Percentiles rank a stretch among this genome's conserved stretches.
Evolutionary conservation across 1,284 basidiomycete species (phyloP).

Genomic region (Rhodotorula sp.): DNA sequence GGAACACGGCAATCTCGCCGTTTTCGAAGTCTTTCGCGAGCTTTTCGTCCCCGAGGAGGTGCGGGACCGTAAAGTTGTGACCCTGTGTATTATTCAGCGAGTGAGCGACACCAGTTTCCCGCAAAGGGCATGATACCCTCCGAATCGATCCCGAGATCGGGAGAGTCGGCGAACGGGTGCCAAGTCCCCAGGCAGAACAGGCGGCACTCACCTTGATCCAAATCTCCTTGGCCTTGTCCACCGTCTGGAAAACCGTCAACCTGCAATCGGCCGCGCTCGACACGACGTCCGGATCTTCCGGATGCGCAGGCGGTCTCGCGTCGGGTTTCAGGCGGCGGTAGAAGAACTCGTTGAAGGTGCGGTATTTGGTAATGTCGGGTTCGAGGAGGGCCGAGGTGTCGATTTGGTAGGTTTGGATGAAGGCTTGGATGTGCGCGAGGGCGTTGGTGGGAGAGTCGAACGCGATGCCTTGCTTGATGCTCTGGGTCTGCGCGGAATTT

Average conservation of each 20-base stretch:
- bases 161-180: no score
- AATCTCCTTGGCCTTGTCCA: slow-evolving; percentile 61
- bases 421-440: slow-evolving; percentile 62
- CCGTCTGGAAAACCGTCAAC: slow-evolving; percentile 57
- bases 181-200: neutral
- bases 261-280: slow-evolving; percentile 69
- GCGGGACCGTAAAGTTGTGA: slow-evolving; percentile 64
- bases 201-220: slow-evolving; percentile 55
- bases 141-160: no score
- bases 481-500: slow-evolving; percentile 53
- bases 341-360: slow-evolving; percentile 80
- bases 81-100: slow-evolving; percentile 61
- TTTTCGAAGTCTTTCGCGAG: slow-evolving; percentile 51
- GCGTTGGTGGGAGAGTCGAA: slow-evolving; percentile 50
- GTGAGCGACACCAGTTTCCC: neutral
- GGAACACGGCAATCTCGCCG: slow-evolving; percentile 63
- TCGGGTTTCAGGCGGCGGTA: slow-evolving; percentile 57
- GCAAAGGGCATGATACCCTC: neutral
- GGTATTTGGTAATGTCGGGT: slow-evolving; percentile 28
- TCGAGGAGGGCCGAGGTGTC: slow-evolving; percentile 12
- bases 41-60: slow-evolving; percentile 58
- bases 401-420: slow-evolving; percentile 67
- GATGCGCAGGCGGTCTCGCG: slow-evolving; percentile 65
- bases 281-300: slow-evolving; percentile 58
- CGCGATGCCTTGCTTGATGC: slow-evolving; percentile 57